Conservation (phyloP, 495 filamentous ascomycete genomes). For the Poronia punctata region DNA sequence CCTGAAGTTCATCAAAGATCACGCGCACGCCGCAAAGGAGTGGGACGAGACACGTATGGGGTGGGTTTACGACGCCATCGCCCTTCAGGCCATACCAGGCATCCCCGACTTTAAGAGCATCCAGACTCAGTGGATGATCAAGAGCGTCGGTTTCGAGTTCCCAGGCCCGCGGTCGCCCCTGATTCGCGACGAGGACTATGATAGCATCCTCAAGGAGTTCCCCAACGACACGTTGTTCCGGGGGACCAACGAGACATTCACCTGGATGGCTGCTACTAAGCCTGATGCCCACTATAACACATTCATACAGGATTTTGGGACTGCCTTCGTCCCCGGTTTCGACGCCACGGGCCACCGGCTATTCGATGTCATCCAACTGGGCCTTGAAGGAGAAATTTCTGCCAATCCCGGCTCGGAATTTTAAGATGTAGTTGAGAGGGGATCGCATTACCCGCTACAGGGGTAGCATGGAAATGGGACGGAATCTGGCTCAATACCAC, state of each 20-base stretch:
- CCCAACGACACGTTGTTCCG: constrained; percentile 26
- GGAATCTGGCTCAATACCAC: too few relatives aligned
- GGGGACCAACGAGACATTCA: constrained; percentile 17
- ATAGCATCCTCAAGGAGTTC: constrained; percentile 32
- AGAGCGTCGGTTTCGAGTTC: constrained; percentile 45
- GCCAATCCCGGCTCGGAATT: too few relatives aligned
- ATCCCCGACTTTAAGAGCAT: constrained; percentile 35
- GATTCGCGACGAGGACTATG: constrained; percentile 22
- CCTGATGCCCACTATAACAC: constrained; percentile 10
- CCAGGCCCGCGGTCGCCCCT: constrained; percentile 23
- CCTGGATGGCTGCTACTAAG: constrained; percentile 22
- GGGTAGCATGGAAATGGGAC: too few relatives aligned
- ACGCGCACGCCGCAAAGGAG: constrained; percentile 11
- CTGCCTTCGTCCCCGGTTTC: constrained; percentile 5
- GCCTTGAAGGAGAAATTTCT: not conserved
- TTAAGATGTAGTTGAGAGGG: too few relatives aligned
- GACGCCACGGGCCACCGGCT: constrained; percentile 8
- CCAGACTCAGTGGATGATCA: constrained; percentile 31
- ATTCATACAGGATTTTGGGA: constrained; percentile 9
- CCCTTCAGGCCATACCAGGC: constrained; percentile 38
- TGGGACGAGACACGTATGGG: constrained; percentile 37
- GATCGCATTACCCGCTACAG: too few relatives aligned
- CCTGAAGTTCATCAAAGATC: constrained; percentile 31
- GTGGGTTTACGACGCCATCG: constrained; percentile 50
- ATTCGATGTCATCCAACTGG: constrained; percentile 9